Percentiles rank a stretch among this genome's conserved stretches.
phyloP scores from a whole-genome alignment of 805 yeast species.

The Scheffersomyces amazonensis region DNA sequence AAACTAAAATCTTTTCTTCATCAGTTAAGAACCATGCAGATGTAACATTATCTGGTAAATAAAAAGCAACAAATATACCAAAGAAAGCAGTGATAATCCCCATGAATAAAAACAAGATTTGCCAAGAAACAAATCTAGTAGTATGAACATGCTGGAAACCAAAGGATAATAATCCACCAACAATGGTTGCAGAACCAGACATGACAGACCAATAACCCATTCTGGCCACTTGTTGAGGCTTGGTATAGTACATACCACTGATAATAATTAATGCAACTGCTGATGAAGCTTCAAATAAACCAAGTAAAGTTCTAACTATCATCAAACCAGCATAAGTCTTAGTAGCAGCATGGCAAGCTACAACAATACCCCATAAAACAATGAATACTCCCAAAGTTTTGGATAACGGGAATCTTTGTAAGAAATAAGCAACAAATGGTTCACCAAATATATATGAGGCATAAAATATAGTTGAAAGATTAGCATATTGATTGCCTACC shows the following conservation, averaged over 20 bases:
- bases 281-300: slow-evolving; percentile 52
- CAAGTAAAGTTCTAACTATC: slow-evolving; percentile 53
- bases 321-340: slow-evolving; percentile 50
- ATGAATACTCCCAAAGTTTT: slow-evolving; percentile 48
- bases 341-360: slow-evolving; percentile 52
- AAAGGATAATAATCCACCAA: slow-evolving; percentile 43
- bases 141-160: slow-evolving; percentile 50
- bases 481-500: slow-evolving; percentile 46
- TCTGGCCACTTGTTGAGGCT: slow-evolving; percentile 48
- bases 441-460: slow-evolving; percentile 54
- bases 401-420: slow-evolving; percentile 54
- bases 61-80: slow-evolving; percentile 42
- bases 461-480: slow-evolving; percentile 52
- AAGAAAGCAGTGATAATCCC: slow-evolving; percentile 52
- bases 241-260: slow-evolving; percentile 62
- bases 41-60: slow-evolving; percentile 50
- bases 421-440: slow-evolving; percentile 36
- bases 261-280: slow-evolving; percentile 57
- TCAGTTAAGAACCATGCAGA: slow-evolving; percentile 34
- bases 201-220: slow-evolving; percentile 58
- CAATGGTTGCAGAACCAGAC: slow-evolving; percentile 55
- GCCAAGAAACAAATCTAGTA: slow-evolving; percentile 51
- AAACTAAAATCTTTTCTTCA: slow-evolving; percentile 38
- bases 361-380: slow-evolving; percentile 52
- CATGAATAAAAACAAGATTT: slow-evolving; percentile 54